Conservation (phyloP, 768 basidiomycete genomes). For the Kwoniella newhampshirensis region DNA sequence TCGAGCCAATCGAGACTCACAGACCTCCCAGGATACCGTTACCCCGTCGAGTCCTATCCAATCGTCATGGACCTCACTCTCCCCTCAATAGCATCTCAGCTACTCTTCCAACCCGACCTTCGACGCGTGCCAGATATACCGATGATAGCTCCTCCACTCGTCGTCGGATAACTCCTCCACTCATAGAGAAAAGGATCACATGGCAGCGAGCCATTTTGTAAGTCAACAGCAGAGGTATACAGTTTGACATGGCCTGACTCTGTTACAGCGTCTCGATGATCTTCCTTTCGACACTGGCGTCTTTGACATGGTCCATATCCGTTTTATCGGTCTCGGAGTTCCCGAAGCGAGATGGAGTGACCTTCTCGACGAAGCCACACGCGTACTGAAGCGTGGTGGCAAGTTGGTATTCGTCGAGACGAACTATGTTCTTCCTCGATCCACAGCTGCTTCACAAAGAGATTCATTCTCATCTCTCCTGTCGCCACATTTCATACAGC, state of each 20-base stretch:
- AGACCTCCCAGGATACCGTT: too few species aligned
- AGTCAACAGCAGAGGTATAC: conserved; percentile 5
- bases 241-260: neutral
- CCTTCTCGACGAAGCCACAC: conserved; percentile 44
- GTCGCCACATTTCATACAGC: conserved; percentile 40
- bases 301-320: conserved; percentile 51
- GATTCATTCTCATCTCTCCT: conserved; percentile 42
- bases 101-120: neutral
- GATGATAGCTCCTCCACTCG: too few species aligned
- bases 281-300: conserved; percentile 51
- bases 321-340: conserved; percentile 47
- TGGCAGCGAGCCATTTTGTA: conserved; percentile 51
- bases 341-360: conserved; percentile 46
- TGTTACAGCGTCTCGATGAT: conserved; percentile 33
- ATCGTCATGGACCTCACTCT: conserved; percentile 10
- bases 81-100: conserved; percentile 7
- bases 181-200: conserved; percentile 32
- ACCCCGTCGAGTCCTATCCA: neutral
- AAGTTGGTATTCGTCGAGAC: conserved; percentile 41
- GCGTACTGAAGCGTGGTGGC: conserved; percentile 47
- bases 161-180: too few species aligned
- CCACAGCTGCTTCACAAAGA: conserved; percentile 23
- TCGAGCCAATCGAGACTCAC: too few species aligned
- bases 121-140: neutral
- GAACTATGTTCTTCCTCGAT: conserved; percentile 31